Conservation (phyloP, 2,329 filamentous ascomycete genomes). For the Geosmithia flava region DNA sequence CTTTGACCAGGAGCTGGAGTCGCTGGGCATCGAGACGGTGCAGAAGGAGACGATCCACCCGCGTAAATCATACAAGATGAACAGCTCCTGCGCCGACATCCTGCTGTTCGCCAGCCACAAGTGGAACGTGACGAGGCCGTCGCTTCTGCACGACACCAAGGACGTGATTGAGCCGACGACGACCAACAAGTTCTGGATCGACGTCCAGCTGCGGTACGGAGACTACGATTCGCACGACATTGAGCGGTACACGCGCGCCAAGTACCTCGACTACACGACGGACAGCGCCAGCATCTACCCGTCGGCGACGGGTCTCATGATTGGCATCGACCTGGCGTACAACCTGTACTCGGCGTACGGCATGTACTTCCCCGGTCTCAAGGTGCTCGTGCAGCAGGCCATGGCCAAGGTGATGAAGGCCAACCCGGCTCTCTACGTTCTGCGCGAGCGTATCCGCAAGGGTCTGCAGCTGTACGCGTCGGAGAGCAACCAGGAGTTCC, state of each 20-base stretch:
- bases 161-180: constrained; percentile 88
- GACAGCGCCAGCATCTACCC: constrained; percentile 99
- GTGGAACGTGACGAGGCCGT: constrained; percentile 94
- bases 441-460: constrained; percentile 96
- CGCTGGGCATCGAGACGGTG: constrained; percentile 89
- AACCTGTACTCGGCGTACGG: constrained; percentile 97
- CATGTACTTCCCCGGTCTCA: constrained; percentile 96
- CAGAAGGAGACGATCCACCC: constrained; percentile 99
- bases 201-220: constrained; percentile 91
- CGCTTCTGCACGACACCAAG: constrained; percentile 89
- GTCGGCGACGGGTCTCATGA: constrained; percentile 92
- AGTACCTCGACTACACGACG: constrained; percentile 97
- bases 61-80: constrained; percentile 99
- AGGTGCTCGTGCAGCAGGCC: constrained; percentile 89
- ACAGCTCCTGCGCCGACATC: constrained; percentile 96
- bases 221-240: constrained; percentile 99
- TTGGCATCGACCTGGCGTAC: constrained; percentile 94
- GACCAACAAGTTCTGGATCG: constrained; percentile 98
- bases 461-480: constrained; percentile 96
- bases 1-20: constrained; percentile 93
- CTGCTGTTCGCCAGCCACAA: constrained; percentile 95
- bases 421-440: constrained; percentile 89
- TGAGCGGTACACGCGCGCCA: constrained; percentile 91
- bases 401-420: constrained; percentile 99
- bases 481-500: constrained; percentile 97